Conservation (phyloP, 2,329 filamentous ascomycete species). For the Periconia sp. region DNA sequence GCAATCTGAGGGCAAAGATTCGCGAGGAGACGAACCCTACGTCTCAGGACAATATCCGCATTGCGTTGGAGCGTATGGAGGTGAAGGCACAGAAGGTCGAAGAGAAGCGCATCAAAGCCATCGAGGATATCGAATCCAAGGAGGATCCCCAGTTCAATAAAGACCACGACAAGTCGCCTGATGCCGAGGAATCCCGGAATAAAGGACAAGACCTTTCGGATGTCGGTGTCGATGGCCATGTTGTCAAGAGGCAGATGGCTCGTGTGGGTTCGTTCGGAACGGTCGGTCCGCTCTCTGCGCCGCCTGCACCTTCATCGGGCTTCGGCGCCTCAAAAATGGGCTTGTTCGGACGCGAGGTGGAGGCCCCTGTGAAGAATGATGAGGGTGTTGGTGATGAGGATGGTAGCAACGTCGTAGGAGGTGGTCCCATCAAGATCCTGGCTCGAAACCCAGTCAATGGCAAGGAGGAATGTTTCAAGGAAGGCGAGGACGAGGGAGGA, state of each 20-base stretch:
- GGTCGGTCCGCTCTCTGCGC: too few species aligned
- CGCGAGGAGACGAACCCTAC: neutral
- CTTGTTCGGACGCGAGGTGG: neutral
- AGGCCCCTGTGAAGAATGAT: neutral
- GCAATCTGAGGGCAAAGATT: neutral
- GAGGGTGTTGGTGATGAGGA: too few species aligned
- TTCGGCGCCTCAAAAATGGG: neutral
- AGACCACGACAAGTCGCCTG: too few species aligned
- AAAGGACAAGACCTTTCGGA: too few species aligned
- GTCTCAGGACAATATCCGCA: neutral
- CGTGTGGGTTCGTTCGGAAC: too few species aligned
- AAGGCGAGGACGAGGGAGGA: neutral
- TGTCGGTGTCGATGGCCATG: too few species aligned
- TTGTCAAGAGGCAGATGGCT: too few species aligned
- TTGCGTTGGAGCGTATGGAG: neutral
- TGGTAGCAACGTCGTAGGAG: too few species aligned
- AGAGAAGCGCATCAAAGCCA: neutral
- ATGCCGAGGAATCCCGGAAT: too few species aligned
- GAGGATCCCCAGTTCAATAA: too few species aligned
- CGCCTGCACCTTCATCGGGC: neutral
- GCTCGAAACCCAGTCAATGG: neutral
- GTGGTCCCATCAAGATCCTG: neutral
- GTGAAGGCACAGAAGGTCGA: neutral
- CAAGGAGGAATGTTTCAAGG: neutral
- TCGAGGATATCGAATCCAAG: neutral